phyloP scores from a whole-genome alignment of 257 asterid genomes.

The Solanum chiquidenum region DNA sequence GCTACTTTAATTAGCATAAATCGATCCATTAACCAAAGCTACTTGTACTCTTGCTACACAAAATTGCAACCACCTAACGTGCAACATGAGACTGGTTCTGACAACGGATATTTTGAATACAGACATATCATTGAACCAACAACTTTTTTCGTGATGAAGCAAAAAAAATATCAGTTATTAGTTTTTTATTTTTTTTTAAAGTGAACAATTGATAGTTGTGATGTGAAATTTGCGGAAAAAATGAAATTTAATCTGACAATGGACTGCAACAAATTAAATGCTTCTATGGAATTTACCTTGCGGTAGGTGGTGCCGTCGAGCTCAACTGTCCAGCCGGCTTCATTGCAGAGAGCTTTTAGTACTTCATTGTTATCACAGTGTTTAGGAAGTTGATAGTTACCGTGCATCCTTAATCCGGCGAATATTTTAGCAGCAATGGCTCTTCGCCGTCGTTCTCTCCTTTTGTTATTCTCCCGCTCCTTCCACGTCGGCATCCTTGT shows the following conservation, averaged over 20 bases:
- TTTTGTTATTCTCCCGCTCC: conserved; percentile 76
- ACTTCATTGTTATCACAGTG: conserved; percentile 76
- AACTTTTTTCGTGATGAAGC: not conserved
- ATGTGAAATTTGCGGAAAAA: not conserved
- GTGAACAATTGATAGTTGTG: not conserved
- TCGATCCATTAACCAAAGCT: not conserved
- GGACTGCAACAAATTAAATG: not conserved
- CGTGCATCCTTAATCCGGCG: conserved; percentile 58
- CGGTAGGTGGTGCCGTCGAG: conserved; percentile 72
- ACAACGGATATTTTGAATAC: not conserved
- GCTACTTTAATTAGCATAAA: conserved; percentile 9
- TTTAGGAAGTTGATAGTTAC: conserved; percentile 54
- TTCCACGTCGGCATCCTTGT: conserved; percentile 64
- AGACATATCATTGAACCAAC: not conserved
- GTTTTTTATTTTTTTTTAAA: too few species aligned
- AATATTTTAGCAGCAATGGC: conserved; percentile 68
- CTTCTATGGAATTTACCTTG: conserved; percentile 19
- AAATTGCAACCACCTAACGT: conserved; percentile 5
- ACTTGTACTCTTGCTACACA: not conserved
- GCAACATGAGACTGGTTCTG: not conserved
- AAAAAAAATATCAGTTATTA: too few species aligned
- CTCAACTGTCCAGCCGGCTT: conserved; percentile 71
- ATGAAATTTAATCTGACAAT: not conserved
- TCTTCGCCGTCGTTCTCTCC: conserved; percentile 61
- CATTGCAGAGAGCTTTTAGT: conserved; percentile 64